A percentile compares a stretch with the other conserved stretches of the same genome.
Conservation (phyloP, 1,284 basidiomycete genomes). For the Tranzscheliella williamsii region DNA sequence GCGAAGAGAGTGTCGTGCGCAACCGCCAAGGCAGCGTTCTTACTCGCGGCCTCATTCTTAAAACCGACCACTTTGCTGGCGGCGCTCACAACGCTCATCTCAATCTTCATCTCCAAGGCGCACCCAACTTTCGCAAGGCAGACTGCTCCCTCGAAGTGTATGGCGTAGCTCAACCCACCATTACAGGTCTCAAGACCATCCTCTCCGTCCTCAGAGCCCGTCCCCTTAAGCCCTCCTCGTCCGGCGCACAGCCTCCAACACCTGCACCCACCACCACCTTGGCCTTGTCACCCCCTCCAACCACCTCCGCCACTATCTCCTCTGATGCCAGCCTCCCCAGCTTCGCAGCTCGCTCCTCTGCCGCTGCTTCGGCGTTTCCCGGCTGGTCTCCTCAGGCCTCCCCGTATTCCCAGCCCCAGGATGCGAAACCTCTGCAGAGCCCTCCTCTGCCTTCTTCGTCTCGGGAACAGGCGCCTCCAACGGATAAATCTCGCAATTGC, state of each 20-base stretch:
- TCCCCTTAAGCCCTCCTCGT: conserved; percentile 27
- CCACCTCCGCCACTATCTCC: background rate
- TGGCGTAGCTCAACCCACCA: conserved; percentile 80
- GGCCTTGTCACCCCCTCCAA: background rate
- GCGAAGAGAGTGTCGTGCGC: conserved; percentile 71
- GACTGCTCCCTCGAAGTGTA: conserved; percentile 63
- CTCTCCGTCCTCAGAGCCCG: conserved; percentile 74
- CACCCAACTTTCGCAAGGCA: conserved; percentile 86
- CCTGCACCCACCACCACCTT: background rate
- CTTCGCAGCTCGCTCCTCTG: background rate
- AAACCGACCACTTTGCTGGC: conserved; percentile 68
- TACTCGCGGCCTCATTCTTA: conserved; percentile 85
- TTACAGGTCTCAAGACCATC: conserved; percentile 87
- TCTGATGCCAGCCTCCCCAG: background rate
- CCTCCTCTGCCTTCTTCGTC: background rate
- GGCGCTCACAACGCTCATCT: conserved; percentile 61
- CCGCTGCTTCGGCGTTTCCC: background rate
- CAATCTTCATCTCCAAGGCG: conserved; percentile 85
- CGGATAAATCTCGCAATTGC: conserved; percentile 53
- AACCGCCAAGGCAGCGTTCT: conserved; percentile 84
- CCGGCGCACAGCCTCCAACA: too few species aligned
- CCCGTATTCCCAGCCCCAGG: background rate
- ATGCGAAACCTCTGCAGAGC: background rate
- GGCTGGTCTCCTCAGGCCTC: conserved; percentile 3
- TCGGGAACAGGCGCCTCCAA: too few species aligned